Evolutionary conservation across 2,329 filamentous ascomycete genomes (phyloP), one percentile per base, ranked within the genome.

Genomic region (Dothistroma pini): DNA sequence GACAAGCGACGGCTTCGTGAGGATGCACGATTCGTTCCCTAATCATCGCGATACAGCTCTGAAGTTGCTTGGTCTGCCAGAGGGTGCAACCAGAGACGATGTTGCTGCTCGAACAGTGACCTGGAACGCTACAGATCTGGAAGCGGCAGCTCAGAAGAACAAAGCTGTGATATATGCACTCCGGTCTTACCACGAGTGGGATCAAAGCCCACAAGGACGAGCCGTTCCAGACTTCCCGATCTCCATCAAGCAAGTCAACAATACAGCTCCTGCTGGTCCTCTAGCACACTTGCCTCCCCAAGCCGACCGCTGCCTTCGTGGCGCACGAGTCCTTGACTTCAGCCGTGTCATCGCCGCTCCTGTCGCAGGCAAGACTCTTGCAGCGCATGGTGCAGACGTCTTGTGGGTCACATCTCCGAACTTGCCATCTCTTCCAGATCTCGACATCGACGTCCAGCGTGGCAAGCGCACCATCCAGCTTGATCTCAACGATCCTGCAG

Each of bases 21-120:
- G 83, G 1, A 78, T 86, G 51, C 84, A 86, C 62, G 83, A 85
- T 57, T 70, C 70, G 0, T 85, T 86, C 58, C 75, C 78, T 0
- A 78, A 84, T 55, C 83, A 86, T 60, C 75, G 77, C 0, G 31
- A 73, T 1, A 80, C 78, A 2, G 76, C 79, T 0, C 70, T 81
- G 2, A 60, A 69, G 2, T 71, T 86, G 0, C 71, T 86, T 0
- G 77, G 76, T 0, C 68, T 82, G 5, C n/a, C 38, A 25, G 57
- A 60, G 0, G 62, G 65, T 29, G 74, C 77, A 2, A 73, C 68
- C 9, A 75, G 77, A 47, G 67, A 74, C 0, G 76, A 79, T 1
- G 76, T 83, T 0, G 75, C 74, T 0, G 65, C 66, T 14, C 73
- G 74, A 56, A 76, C 79, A 35, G 53, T 68, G 0, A 53, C 66